Conservation (phyloP, 768 basidiomycete species). For the Termitomyces sp. region DNA sequence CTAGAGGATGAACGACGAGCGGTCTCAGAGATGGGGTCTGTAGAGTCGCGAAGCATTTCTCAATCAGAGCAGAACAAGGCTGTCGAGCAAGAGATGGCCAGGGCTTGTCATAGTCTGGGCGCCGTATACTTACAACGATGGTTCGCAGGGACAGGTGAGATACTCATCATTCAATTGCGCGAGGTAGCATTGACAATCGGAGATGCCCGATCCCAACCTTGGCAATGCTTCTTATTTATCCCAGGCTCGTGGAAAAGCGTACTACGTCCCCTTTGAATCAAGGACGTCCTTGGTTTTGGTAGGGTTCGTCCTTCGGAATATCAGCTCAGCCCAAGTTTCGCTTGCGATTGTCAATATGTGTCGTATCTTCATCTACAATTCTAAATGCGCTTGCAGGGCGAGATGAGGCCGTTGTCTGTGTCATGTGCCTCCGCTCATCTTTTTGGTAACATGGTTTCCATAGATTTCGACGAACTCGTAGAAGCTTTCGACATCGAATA, state of each 20-base stretch:
- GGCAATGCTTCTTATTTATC: background rate
- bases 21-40: background rate
- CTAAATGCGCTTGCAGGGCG: background rate
- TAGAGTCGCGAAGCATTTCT: constrained; percentile 3
- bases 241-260: background rate
- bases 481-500: constrained; percentile 40
- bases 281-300: background rate
- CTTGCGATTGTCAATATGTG: background rate
- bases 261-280: background rate
- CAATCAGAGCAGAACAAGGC: background rate
- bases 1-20: constrained; percentile 5
- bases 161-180: background rate
- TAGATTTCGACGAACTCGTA: constrained; percentile 33
- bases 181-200: constrained; percentile 2
- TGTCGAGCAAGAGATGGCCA: background rate
- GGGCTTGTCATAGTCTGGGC: constrained; percentile 14
- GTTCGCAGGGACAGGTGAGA: background rate
- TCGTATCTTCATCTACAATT: too few species aligned
- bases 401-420: too few species aligned
- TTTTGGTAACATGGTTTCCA: constrained; percentile 40
- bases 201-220: constrained; percentile 14
- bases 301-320: background rate
- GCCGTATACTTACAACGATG: background rate
- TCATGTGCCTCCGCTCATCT: constrained; percentile 24
- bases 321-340: background rate